A percentile compares a stretch with the other conserved stretches of the same genome.
Evolutionary conservation across 1,284 basidiomycete species (phyloP).

Genomic region (Irpex sp.): DNA sequence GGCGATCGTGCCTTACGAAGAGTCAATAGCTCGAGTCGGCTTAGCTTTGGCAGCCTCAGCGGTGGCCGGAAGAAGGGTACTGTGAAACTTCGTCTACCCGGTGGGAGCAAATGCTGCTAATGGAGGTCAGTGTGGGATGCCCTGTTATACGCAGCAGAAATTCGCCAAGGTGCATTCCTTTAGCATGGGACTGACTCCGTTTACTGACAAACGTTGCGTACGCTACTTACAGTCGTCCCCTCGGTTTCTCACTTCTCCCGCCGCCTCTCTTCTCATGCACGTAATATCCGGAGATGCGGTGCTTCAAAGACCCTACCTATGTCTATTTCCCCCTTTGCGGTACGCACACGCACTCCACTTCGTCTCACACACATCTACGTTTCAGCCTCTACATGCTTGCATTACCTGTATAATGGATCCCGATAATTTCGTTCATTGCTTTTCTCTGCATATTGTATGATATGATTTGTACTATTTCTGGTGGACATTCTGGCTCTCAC

Average conservation of each 20-base stretch:
- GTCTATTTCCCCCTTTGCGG: not conserved
- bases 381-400: not conserved
- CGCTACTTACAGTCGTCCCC: not conserved
- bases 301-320: not conserved
- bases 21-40: constrained; percentile 79
- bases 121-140: not conserved
- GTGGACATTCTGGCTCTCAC: not conserved
- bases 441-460: not conserved
- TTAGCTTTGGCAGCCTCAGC: constrained; percentile 78
- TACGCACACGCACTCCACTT: not conserved
- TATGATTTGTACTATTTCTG: not conserved
- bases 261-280: not conserved
- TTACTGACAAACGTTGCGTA: not conserved
- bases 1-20: constrained; percentile 89
- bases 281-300: not conserved
- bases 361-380: not conserved
- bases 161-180: not conserved
- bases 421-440: not conserved
- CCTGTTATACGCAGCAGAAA: constrained; percentile 2
- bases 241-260: not conserved
- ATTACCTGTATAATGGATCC: not conserved
- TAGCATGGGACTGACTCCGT: not conserved
- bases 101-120: constrained; percentile 35
- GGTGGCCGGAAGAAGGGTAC: constrained; percentile 53
- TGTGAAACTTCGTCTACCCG: constrained; percentile 58